A percentile compares a stretch with the other conserved stretches of the same genome.
Conservation (phyloP, 2,329 filamentous ascomycete genomes). For the Colletotrichum sp. region DNA sequence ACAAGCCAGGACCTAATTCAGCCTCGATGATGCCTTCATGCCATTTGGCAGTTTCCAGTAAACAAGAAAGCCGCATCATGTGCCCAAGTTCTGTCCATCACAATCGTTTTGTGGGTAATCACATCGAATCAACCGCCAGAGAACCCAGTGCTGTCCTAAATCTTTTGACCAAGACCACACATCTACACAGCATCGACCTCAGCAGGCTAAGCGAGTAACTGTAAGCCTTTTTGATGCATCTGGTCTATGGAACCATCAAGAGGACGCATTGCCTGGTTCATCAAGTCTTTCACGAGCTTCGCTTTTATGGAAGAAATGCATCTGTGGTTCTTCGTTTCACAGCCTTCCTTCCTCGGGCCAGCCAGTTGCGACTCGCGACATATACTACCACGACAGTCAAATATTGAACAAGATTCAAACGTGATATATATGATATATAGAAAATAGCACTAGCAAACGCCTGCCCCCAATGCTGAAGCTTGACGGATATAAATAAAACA, state of each 20-base stretch:
- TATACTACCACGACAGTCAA: background rate
- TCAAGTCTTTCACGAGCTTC: background rate
- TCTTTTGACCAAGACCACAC: background rate
- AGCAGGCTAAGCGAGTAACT: background rate
- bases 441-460: background rate
- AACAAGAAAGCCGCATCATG: background rate
- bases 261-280: background rate
- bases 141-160: accelerated
- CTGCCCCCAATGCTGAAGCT: background rate
- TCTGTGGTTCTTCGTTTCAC: no score
- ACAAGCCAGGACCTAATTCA: accelerated
- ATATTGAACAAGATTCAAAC: background rate
- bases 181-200: background rate
- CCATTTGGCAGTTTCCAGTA: background rate
- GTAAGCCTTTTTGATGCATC: no score
- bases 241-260: no score
- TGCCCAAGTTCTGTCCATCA: background rate
- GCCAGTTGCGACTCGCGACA: accelerated
- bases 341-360: no score
- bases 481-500: background rate
- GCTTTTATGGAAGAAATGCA: no score
- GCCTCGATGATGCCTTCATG: background rate
- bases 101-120: accelerated
- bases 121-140: background rate
- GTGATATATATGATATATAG: background rate